These are phyloP conservation scores for Tylopilus sp. DNA, from an alignment of 768 basidiomycete species.

Conservation along the genomic window DNA sequence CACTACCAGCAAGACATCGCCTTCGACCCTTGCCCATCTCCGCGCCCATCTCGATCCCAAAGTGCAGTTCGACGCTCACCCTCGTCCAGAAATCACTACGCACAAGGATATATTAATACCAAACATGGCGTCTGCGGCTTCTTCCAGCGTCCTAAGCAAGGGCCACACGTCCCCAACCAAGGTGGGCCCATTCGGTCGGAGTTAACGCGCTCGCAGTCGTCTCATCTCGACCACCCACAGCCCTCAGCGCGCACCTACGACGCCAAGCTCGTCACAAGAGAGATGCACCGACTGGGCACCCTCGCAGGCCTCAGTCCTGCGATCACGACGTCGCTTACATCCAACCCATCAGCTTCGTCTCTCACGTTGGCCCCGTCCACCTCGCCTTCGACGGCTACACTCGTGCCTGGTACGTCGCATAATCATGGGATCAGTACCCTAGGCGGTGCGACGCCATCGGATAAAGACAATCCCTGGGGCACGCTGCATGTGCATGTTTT, in stretches of 20 bases:
- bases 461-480: slow-evolving; percentile 74
- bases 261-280: slow-evolving; percentile 73
- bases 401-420: slow-evolving; percentile 35
- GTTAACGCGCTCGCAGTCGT: slow-evolving; percentile 7
- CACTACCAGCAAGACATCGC: slow-evolving; percentile 34
- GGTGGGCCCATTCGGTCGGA: slow-evolving; percentile 29
- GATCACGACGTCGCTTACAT: slow-evolving; percentile 34
- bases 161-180: slow-evolving; percentile 34
- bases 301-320: slow-evolving; percentile 52
- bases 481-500: slow-evolving; percentile 82
- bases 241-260: slow-evolving; percentile 74
- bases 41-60: slow-evolving; percentile 28
- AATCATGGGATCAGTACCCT: slow-evolving; percentile 21
- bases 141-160: slow-evolving; percentile 27
- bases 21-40: neutral
- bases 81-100: slow-evolving; percentile 34
- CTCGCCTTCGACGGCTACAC: slow-evolving; percentile 34
- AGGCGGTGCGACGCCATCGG: slow-evolving; percentile 30
- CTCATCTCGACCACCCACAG: slow-evolving; percentile 25
- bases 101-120: slow-evolving; percentile 11
- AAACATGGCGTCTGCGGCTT: slow-evolving; percentile 28
- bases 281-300: slow-evolving; percentile 80
- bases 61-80: slow-evolving; percentile 38
- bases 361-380: slow-evolving; percentile 41
- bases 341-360: slow-evolving; percentile 46